These are phyloP conservation scores for Haematococcus sp. DNA, from an alignment of 139 green algal genomes.

Conservation along the genomic window DNA sequence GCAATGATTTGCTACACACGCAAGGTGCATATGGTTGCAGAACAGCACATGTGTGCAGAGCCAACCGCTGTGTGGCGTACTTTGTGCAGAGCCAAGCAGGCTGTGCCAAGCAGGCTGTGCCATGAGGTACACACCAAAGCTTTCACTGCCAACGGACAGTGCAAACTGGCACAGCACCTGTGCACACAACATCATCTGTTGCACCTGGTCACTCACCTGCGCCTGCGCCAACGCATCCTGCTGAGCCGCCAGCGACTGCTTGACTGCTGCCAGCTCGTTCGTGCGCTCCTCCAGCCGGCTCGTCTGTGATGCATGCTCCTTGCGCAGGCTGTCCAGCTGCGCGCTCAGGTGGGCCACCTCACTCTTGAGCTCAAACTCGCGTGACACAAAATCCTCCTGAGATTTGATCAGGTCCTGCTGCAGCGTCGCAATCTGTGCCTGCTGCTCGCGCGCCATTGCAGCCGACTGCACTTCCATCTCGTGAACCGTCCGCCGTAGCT, in stretches of 20 bases:
- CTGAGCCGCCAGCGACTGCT: not conserved
- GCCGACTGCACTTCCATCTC: slow-evolving; percentile 6
- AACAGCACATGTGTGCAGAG: too few relatives aligned
- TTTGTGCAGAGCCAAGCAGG: too few relatives aligned
- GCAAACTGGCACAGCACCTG: not conserved
- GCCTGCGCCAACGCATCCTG: not conserved
- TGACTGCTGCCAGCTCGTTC: not conserved
- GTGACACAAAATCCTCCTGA: slow-evolving; percentile 7
- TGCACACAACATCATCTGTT: too few relatives aligned
- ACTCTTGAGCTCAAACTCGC: slow-evolving; percentile 6
- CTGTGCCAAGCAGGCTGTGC: too few relatives aligned
- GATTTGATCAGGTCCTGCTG: slow-evolving; percentile 14
- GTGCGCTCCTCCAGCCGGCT: not conserved
- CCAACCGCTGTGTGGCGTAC: too few relatives aligned
- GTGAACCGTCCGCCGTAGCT: not conserved
- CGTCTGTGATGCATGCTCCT: not conserved
- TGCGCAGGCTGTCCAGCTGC: slow-evolving; percentile 1
- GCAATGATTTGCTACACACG: not conserved
- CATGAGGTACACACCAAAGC: too few relatives aligned
- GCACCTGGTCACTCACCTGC: slow-evolving; percentile 1
- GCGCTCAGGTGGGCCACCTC: not conserved
- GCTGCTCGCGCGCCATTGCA: not conserved
- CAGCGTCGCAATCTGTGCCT: not conserved
- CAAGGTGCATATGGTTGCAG: too few relatives aligned
- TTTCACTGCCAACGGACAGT: not conserved